Evolutionary conservation across 2,329 filamentous ascomycete species (phyloP), one percentile per base, ranked within the genome.

Genomic region (Fusarium liriodendri): DNA sequence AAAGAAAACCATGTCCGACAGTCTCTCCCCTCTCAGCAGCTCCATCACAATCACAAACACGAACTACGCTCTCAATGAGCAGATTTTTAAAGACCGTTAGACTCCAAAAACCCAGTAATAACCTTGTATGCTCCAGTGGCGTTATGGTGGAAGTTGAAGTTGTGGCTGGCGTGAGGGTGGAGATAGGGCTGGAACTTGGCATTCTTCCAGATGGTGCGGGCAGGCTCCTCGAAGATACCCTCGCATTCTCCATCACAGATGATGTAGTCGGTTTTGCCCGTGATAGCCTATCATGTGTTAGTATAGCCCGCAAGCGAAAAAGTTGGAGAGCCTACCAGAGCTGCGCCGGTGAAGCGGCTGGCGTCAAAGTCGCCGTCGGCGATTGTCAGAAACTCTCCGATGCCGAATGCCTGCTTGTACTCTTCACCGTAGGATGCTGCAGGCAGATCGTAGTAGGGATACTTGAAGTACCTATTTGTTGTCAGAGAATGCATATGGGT

Each of bases 211-310:
- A 77, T 68, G 37, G 70, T 69, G 18, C 68, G 61, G 14, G 74
- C 71, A 7, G 75, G 76, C 61, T 76, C 72, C 18, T 78, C 78
- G 52, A 79, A 79, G 50, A 79, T 76, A 57, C 71, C 69, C 22
- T 67, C 64, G 47, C 79, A 80, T 40, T 79, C 77, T 42, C 65
- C 75, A 22, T 79, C 77, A 9, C 76, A 75, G 47, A 79, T 71
- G n/a, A 78, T 62, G 54, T 77, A 79, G 58, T 78, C 71, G 0
- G 58, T 71, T 42, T 73, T 61, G 6, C 70, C 72, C 1, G 70
- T 67, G 27, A 74, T 72, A 5, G 72, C 67, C 69, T 72, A 20
- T 2, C 14, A 4, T n/a, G 14, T 6, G 25, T 73, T 29, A 71
- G 33, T 16, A 35, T 18, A 6, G 16, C 1, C 11, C 7, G 11